Conservation (phyloP, 2,329 filamentous ascomycete species). For the Calycina herbarum region DNA sequence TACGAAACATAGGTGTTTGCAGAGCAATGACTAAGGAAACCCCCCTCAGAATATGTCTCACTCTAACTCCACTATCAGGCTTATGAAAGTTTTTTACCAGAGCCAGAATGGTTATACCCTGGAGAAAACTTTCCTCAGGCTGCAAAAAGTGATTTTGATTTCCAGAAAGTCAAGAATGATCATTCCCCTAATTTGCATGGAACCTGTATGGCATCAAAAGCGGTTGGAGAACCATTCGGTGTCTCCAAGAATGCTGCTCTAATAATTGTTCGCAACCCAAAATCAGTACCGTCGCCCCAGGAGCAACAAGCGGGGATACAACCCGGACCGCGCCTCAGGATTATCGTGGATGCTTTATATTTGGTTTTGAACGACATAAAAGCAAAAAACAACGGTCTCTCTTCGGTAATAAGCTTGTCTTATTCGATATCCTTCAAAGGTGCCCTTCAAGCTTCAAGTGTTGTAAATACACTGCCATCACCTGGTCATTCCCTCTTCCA, state of each 20-base stretch:
- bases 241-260: neutral
- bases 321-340: neutral
- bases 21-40: no score
- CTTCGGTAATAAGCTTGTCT: neutral
- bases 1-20: no score
- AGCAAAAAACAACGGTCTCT: neutral
- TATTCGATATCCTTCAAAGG: neutral
- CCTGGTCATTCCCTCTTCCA: neutral
- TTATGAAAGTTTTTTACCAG: neutral
- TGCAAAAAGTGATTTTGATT: neutral
- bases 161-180: neutral
- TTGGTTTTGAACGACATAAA: neutral
- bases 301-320: neutral
- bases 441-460: neutral
- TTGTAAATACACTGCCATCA: neutral
- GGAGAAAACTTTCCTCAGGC: neutral
- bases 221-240: neutral
- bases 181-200: neutral
- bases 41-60: neutral
- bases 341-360: neutral
- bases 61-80: neutral
- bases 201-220: constrained; percentile 5
- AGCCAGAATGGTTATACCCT: neutral
- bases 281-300: neutral
- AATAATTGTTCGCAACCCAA: neutral